These are phyloP conservation scores for Corchorus olitorius DNA, from an alignment of 345 rosid genomes.

Conservation along the genomic window DNA sequence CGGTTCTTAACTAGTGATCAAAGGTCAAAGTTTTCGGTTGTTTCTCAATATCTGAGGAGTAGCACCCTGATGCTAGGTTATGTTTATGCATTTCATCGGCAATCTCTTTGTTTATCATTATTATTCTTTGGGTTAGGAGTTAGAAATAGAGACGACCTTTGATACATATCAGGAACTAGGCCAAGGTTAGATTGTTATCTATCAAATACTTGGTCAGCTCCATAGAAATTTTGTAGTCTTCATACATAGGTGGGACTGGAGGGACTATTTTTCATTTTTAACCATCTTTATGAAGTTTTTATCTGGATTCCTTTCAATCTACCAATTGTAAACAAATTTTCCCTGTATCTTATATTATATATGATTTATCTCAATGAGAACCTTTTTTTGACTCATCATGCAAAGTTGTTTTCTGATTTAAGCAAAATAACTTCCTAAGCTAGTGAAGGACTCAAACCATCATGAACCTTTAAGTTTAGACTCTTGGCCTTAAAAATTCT, in stretches of 20 bases:
- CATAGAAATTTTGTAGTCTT: not conserved
- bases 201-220: not conserved
- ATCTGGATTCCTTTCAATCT: not conserved
- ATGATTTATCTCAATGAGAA: not conserved
- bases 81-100: not conserved
- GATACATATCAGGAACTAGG: too few relatives aligned
- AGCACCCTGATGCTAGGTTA: not conserved
- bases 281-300: not conserved
- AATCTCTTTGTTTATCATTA: not conserved
- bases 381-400: not conserved
- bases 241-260: not conserved
- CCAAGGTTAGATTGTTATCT: not conserved
- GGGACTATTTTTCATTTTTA: not conserved
- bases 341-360: not conserved
- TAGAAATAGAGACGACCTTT: not conserved
- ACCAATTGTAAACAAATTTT: not conserved
- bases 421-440: not conserved
- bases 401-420: not conserved
- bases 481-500: not conserved
- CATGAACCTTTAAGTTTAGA: not conserved
- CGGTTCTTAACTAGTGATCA: conserved; percentile 30
- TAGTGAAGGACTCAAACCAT: not conserved
- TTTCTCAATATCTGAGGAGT: not conserved
- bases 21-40: not conserved
- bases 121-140: not conserved